These are phyloP conservation scores for Eucalyptus curtisii DNA, from an alignment of 345 rosid genomes.

Conservation along the genomic window DNA sequence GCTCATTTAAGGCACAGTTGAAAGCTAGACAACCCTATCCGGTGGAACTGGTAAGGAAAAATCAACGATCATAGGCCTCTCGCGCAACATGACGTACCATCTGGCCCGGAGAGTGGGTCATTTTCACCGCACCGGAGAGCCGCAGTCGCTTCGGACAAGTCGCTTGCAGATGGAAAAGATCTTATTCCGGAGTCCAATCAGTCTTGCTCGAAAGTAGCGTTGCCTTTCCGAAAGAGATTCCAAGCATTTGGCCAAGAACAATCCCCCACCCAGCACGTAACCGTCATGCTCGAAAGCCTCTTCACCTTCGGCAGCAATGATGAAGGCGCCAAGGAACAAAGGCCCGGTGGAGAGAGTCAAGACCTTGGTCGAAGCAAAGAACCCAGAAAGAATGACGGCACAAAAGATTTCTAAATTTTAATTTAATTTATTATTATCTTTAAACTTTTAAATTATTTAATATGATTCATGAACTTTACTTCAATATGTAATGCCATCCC, in stretches of 20 bases:
- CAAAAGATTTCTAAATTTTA: too few species aligned
- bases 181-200: conserved; percentile 24
- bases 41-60: conserved; percentile 28
- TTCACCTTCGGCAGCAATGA: conserved; percentile 18
- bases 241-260: conserved; percentile 25
- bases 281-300: conserved; percentile 10
- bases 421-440: too few species aligned
- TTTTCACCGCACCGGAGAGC: conserved; percentile 15
- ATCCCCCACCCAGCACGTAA: conserved; percentile 9
- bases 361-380: conserved; percentile 32
- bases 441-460: too few species aligned
- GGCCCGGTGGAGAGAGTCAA: conserved; percentile 24
- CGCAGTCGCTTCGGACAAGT: conserved; percentile 27
- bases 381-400: not conserved
- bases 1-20: conserved; percentile 19
- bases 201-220: conserved; percentile 17
- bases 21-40: conserved; percentile 16
- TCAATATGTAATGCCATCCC: too few species aligned
- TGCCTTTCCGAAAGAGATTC: conserved; percentile 45
- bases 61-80: conserved; percentile 36
- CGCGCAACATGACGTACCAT: conserved; percentile 16
- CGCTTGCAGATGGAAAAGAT: conserved; percentile 26
- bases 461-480: too few species aligned
- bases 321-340: conserved; percentile 25
- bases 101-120: conserved; percentile 18